Conservation (phyloP, 176 grass and related monocot genomes). For the Elymus sibiricus region DNA sequence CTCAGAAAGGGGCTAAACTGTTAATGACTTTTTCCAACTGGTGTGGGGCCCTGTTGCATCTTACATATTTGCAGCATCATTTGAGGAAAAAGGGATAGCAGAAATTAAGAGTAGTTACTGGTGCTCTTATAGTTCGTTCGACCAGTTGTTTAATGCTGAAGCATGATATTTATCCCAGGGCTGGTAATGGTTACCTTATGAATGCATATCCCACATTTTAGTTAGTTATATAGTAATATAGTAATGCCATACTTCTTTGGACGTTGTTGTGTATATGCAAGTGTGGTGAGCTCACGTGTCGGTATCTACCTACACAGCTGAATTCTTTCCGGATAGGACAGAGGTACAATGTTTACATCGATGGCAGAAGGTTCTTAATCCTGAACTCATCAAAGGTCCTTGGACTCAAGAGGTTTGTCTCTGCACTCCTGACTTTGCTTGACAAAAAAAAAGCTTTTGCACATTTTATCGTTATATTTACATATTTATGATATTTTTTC, state of each 20-base stretch:
- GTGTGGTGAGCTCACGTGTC: slow-evolving; percentile 14
- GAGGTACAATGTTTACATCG: slow-evolving; percentile 98
- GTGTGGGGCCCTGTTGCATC: neutral
- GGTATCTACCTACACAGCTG: slow-evolving; percentile 55
- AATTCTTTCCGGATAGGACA: slow-evolving; percentile 84
- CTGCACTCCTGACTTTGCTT: slow-evolving; percentile 13
- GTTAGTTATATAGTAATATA: neutral
- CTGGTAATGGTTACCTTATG: neutral
- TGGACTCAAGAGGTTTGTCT: slow-evolving; percentile 88
- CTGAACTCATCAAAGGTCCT: slow-evolving; percentile 97
- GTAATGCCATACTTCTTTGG: neutral
- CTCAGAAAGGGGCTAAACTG: neutral
- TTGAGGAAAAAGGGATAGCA: neutral
- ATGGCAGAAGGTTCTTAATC: slow-evolving; percentile 99
- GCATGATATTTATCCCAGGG: neutral
- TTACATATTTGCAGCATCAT: neutral
- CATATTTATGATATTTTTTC: slow-evolving; percentile 21
- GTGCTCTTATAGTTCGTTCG: neutral
- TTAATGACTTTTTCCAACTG: slow-evolving; percentile 11
- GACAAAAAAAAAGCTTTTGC: slow-evolving; percentile 3
- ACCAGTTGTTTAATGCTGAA: neutral
- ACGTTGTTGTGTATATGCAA: neutral
- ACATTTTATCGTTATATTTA: slow-evolving; percentile 20
- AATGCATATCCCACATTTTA: neutral
- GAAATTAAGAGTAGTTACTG: neutral